Percentiles rank a stretch among this genome's conserved stretches.
These are phyloP conservation scores for Ogataea nonfermentans DNA, from an alignment of 805 yeast species.

Conservation along the genomic window DNA sequence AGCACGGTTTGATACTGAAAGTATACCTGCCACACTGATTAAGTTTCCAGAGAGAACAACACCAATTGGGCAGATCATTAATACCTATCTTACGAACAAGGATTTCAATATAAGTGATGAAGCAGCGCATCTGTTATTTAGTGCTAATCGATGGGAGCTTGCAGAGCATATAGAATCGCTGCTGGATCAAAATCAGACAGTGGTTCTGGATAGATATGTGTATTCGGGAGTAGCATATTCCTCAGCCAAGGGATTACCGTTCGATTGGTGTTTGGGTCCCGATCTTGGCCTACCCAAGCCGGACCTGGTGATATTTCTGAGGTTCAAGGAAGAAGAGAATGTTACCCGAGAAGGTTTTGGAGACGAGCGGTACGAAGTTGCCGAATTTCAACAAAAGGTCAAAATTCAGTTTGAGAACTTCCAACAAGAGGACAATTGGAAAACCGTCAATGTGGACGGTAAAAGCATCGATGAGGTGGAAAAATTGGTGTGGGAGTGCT, in stretches of 20 bases:
- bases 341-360: slow-evolving; percentile 79
- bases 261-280: slow-evolving; percentile 77
- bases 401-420: slow-evolving; percentile 53
- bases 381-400: slow-evolving; percentile 73
- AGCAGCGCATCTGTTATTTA: slow-evolving; percentile 81
- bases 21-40: slow-evolving; percentile 45
- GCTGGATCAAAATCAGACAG: slow-evolving; percentile 51
- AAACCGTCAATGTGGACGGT: slow-evolving; percentile 58
- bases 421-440: slow-evolving; percentile 34
- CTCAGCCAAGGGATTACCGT: slow-evolving; percentile 72
- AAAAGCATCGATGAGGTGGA: slow-evolving; percentile 56
- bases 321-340: slow-evolving; percentile 49
- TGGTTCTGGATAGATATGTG: slow-evolving; percentile 82
- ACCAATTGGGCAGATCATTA: slow-evolving; percentile 72
- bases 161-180: slow-evolving; percentile 43
- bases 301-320: slow-evolving; percentile 76
- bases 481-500: slow-evolving; percentile 40
- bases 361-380: slow-evolving; percentile 84
- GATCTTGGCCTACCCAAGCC: slow-evolving; percentile 87
- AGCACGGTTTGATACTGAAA: slow-evolving; percentile 24
- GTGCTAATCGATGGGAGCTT: slow-evolving; percentile 94
- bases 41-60: slow-evolving; percentile 92
- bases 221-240: slow-evolving; percentile 94
- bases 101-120: slow-evolving; percentile 61
- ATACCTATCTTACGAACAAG: slow-evolving; percentile 61